Conservation (phyloP, 108 stramenopile genomes). For the Schizochytrium sp. region DNA sequence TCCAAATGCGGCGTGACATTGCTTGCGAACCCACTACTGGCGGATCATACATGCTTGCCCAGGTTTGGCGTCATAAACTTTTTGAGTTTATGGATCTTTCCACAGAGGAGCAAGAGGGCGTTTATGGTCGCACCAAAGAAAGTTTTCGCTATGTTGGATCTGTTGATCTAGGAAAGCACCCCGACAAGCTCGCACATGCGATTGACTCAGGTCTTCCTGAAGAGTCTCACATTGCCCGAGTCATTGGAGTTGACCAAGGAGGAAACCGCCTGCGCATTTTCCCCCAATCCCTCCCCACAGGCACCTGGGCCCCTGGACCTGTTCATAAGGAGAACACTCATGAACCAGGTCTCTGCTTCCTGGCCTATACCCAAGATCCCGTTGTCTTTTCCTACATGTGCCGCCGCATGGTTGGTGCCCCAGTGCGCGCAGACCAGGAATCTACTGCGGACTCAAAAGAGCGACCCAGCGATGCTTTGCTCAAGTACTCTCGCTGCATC, state of each 20-base stretch:
- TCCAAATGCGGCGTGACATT: slow-evolving; percentile 2
- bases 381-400: slow-evolving; percentile 39
- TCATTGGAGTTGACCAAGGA: slow-evolving; percentile 29
- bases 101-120: not conserved
- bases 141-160: not conserved
- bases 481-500: not conserved
- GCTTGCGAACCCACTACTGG: slow-evolving; percentile 36
- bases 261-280: slow-evolving; percentile 33
- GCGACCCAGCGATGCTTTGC: slow-evolving; percentile 3
- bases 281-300: slow-evolving; percentile 3
- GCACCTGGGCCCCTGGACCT: slow-evolving; percentile 25
- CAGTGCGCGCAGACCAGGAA: not conserved
- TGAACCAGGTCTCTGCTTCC: slow-evolving; percentile 18
- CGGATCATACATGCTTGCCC: not conserved
- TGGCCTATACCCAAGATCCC: slow-evolving; percentile 26
- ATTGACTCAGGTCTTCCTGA: slow-evolving; percentile 45
- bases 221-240: slow-evolving; percentile 41
- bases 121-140: slow-evolving; percentile 29
- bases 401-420: slow-evolving; percentile 46
- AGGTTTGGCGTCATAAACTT: slow-evolving; percentile 23
- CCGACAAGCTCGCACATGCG: slow-evolving; percentile 53
- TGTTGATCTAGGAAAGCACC: not conserved
- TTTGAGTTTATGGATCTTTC: slow-evolving; percentile 5
- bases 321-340: slow-evolving; percentile 40
- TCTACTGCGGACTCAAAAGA: not conserved